A percentile compares a stretch with the other conserved stretches of the same genome.
phyloP scores from a whole-genome alignment of 768 basidiomycete genomes.

The Russula sp. region DNA sequence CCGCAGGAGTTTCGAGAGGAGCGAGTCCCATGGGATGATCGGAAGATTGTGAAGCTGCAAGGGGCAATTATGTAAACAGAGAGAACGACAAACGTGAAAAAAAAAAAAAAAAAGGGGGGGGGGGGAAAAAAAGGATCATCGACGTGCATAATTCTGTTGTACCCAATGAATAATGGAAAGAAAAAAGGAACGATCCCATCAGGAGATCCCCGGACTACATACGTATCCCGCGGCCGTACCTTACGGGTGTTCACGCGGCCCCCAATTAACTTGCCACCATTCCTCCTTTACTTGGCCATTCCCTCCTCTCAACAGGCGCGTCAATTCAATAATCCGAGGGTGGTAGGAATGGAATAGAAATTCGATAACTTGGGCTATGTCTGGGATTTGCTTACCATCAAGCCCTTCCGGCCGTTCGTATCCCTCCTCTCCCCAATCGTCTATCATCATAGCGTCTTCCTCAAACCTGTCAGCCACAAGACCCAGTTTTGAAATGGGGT shows the following conservation, averaged over 20 bases:
- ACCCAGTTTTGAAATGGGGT: background rate
- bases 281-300: background rate
- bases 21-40: background rate
- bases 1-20: background rate
- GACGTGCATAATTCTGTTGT: background rate
- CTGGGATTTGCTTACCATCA: constrained; percentile 12
- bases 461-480: constrained; percentile 9
- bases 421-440: constrained; percentile 17
- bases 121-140: constrained; percentile 13
- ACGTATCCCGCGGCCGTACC: constrained; percentile 9
- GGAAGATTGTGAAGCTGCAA: background rate
- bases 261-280: background rate
- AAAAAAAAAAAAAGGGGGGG: background rate
- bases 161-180: background rate
- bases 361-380: background rate
- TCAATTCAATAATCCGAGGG: background rate
- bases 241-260: background rate
- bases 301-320: background rate
- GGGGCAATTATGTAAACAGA: background rate
- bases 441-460: constrained; percentile 18
- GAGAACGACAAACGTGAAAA: background rate
- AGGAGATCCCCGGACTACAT: constrained; percentile 20
- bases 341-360: background rate
- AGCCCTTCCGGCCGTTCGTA: background rate
- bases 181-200: background rate